Evolutionary conservation across 129 eudicot genomes (phyloP).

Genomic region (Erigeron canadensis): DNA sequence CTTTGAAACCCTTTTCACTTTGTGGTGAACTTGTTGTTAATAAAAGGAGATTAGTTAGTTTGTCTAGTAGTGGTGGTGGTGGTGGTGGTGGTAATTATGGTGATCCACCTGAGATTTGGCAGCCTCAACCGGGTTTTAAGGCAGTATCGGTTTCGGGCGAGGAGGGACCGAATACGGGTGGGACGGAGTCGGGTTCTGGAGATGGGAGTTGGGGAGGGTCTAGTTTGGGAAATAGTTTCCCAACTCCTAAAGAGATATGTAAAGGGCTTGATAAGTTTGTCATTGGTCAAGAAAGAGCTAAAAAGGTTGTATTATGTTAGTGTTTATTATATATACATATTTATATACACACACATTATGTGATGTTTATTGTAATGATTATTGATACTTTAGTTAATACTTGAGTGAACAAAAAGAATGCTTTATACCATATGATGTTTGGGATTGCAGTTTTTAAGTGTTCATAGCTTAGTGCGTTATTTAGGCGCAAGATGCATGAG

Average conservation of each 20-base stretch:
- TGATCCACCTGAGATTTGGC: slow-evolving; percentile 99
- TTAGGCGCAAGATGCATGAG: too few species aligned
- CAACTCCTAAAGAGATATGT: slow-evolving; percentile 87
- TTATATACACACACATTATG: too few species aligned
- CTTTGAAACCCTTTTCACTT: slow-evolving; percentile 49
- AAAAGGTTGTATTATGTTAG: slow-evolving; percentile 40
- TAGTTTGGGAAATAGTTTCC: slow-evolving; percentile 64
- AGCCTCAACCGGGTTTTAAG: slow-evolving; percentile 66
- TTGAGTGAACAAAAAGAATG: neutral
- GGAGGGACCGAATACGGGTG: slow-evolving; percentile 41
- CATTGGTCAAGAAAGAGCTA: slow-evolving; percentile 71
- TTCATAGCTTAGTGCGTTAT: too few species aligned
- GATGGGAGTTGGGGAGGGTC: slow-evolving; percentile 94
- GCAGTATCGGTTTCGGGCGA: slow-evolving; percentile 38
- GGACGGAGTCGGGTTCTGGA: slow-evolving; percentile 48
- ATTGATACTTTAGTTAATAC: slow-evolving; percentile 1
- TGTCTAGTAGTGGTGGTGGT: slow-evolving; percentile 41
- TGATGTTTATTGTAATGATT: neutral
- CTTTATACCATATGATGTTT: neutral
- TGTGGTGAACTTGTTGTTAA: slow-evolving; percentile 42
- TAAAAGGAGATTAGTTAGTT: slow-evolving; percentile 35
- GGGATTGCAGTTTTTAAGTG: too few species aligned
- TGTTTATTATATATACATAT: neutral
- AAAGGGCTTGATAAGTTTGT: slow-evolving; percentile 79
- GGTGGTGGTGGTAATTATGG: slow-evolving; percentile 47